Conservation (phyloP, 345 rosid genomes). For the thale cress (Arabidopsis thaliana) region DNA sequence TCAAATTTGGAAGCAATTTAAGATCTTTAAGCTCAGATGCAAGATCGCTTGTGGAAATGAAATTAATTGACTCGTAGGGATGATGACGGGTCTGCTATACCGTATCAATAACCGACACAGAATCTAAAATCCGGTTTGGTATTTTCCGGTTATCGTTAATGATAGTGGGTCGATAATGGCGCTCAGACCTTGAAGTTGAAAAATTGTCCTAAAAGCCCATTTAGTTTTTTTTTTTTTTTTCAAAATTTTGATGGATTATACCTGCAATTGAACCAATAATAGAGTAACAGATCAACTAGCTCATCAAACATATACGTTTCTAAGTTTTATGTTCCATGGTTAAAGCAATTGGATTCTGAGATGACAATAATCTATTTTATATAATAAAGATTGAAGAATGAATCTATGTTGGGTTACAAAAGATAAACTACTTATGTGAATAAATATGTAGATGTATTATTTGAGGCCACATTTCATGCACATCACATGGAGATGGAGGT, state of each 20-base stretch:
- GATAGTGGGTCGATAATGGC: not conserved
- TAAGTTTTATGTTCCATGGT: not conserved
- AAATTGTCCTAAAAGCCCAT: constrained; percentile 1
- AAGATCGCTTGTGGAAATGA: not conserved
- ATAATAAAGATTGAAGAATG: not conserved
- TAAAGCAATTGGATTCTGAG: not conserved
- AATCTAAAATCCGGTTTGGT: constrained; percentile 19
- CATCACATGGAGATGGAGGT: constrained; percentile 22
- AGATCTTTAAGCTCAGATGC: constrained; percentile 23
- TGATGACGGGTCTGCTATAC: constrained; percentile 12
- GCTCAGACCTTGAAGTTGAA: not conserved
- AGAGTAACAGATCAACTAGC: not conserved
- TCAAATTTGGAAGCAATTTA: not conserved
- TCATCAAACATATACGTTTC: not conserved
- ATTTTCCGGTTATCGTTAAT: constrained; percentile 20
- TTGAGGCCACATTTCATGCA: constrained; percentile 19
- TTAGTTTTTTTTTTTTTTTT: not conserved
- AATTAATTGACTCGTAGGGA: not conserved
- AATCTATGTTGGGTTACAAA: not conserved
- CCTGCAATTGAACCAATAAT: not conserved
- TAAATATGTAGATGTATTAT: not conserved
- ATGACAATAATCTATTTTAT: not conserved
- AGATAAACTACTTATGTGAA: not conserved
- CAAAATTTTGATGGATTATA: not conserved
- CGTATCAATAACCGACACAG: not conserved